phyloP scores from a whole-genome alignment of 495 filamentous ascomycete genomes.

The Chlorociboria aeruginascens region DNA sequence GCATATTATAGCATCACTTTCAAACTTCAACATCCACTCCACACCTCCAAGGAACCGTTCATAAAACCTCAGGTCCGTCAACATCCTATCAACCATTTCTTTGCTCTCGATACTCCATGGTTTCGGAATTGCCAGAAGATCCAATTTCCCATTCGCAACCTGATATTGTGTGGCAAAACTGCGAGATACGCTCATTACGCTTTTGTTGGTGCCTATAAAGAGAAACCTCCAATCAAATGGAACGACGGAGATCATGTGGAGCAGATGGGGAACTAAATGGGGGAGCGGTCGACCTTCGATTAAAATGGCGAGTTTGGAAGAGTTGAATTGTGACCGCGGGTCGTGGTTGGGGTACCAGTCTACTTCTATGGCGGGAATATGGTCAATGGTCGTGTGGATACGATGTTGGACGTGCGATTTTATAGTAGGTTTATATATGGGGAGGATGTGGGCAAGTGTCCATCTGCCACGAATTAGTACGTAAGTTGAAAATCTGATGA shows the following conservation, averaged over 20 bases:
- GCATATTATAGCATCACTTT: slow-evolving; percentile 38
- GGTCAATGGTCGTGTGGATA: slow-evolving; percentile 26
- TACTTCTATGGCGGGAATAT: slow-evolving; percentile 28
- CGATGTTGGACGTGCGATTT: slow-evolving; percentile 22
- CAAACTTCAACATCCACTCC: slow-evolving; percentile 35
- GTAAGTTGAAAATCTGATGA: neutral
- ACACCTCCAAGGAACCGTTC: slow-evolving; percentile 29
- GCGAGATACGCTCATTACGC: slow-evolving; percentile 25
- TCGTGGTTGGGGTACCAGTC: slow-evolving; percentile 26
- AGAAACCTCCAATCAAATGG: slow-evolving; percentile 40
- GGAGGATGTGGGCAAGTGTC: slow-evolving; percentile 27
- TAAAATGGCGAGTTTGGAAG: slow-evolving; percentile 35
- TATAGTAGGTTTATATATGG: slow-evolving; percentile 27
- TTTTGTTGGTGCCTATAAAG: slow-evolving; percentile 33
- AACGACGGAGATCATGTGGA: slow-evolving; percentile 38
- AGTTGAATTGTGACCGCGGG: slow-evolving; percentile 29
- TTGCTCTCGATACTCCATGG: slow-evolving; percentile 30
- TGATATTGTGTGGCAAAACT: slow-evolving; percentile 31
- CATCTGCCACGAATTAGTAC: slow-evolving; percentile 20
- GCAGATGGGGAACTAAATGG: slow-evolving; percentile 31
- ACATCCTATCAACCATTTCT: slow-evolving; percentile 28
- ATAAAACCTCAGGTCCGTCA: slow-evolving; percentile 37
- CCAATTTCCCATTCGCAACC: slow-evolving; percentile 33
- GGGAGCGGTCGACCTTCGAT: slow-evolving; percentile 35
- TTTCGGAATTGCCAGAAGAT: slow-evolving; percentile 29